Conservation (phyloP, 129 eudicot genomes). For the Flaveria robusta region DNA sequence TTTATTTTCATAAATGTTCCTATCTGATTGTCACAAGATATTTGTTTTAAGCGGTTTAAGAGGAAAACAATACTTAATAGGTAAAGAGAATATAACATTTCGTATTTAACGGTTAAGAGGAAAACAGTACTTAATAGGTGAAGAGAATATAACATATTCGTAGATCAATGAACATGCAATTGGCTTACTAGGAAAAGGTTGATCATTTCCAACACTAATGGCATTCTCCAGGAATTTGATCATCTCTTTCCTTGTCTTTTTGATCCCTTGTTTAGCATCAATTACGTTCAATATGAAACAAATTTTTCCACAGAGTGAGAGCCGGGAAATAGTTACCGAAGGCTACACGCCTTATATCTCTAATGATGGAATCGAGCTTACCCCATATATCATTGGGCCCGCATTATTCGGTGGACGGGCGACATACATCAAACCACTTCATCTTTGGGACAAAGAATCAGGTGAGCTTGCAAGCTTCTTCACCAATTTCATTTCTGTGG, state of each 20-base stretch:
- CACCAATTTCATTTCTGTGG: slow-evolving; percentile 14
- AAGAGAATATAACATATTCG: too few species aligned
- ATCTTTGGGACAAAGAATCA: slow-evolving; percentile 19
- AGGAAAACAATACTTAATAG: too few species aligned
- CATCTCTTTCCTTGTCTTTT: neutral
- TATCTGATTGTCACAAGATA: too few species aligned
- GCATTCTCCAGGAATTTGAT: neutral
- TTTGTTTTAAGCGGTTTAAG: too few species aligned
- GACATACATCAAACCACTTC: slow-evolving; percentile 4
- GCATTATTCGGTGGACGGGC: neutral
- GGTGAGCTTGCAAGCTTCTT: slow-evolving; percentile 24
- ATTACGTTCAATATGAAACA: neutral
- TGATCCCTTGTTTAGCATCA: neutral
- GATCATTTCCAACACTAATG: neutral
- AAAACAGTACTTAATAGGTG: too few species aligned
- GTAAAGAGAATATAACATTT: too few species aligned
- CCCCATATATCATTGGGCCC: neutral
- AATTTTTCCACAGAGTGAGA: neutral
- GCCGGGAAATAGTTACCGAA: neutral
- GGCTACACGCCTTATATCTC: neutral
- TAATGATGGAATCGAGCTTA: neutral
- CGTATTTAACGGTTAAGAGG: too few species aligned
- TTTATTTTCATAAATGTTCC: too few species aligned
- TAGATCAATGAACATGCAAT: too few species aligned
- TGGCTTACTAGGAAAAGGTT: too few species aligned